Evolutionary conservation across 164 flowering plant genomes (phyloP).

Genomic region (Chimonanthus salicifolius): DNA sequence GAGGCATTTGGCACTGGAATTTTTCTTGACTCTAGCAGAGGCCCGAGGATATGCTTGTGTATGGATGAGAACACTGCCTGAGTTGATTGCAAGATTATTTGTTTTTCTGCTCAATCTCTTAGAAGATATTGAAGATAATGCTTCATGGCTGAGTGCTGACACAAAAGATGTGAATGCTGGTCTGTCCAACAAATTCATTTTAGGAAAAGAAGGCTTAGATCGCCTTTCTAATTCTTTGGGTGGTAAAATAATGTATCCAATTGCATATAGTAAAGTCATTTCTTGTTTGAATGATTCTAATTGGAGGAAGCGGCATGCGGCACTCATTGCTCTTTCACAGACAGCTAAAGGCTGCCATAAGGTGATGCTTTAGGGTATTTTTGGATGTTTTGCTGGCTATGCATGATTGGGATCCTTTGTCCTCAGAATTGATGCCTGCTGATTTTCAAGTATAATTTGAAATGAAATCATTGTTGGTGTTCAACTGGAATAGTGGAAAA

Average conservation of each 20-base stretch:
- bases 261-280: slow-evolving; percentile 20
- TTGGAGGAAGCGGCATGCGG: slow-evolving; percentile 32
- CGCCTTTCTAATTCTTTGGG: slow-evolving; percentile 25
- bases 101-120: slow-evolving; percentile 23
- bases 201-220: slow-evolving; percentile 27
- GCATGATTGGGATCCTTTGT: background rate
- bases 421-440: background rate
- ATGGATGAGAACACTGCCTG: slow-evolving; percentile 28
- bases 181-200: slow-evolving; percentile 18
- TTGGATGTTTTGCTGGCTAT: background rate
- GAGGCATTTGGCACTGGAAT: slow-evolving; percentile 23
- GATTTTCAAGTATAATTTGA: background rate
- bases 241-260: slow-evolving; percentile 29
- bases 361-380: slow-evolving; percentile 11
- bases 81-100: slow-evolving; percentile 21
- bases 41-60: slow-evolving; percentile 25
- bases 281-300: slow-evolving; percentile 25
- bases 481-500: background rate
- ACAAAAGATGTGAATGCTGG: slow-evolving; percentile 26
- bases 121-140: slow-evolving; percentile 23
- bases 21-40: slow-evolving; percentile 28
- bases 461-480: background rate
- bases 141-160: slow-evolving; percentile 23
- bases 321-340: slow-evolving; percentile 26
- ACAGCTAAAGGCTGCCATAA: slow-evolving; percentile 27